Conservation (phyloP, 2,329 filamentous ascomycete genomes). For the Nigrograna mackinnonii region DNA sequence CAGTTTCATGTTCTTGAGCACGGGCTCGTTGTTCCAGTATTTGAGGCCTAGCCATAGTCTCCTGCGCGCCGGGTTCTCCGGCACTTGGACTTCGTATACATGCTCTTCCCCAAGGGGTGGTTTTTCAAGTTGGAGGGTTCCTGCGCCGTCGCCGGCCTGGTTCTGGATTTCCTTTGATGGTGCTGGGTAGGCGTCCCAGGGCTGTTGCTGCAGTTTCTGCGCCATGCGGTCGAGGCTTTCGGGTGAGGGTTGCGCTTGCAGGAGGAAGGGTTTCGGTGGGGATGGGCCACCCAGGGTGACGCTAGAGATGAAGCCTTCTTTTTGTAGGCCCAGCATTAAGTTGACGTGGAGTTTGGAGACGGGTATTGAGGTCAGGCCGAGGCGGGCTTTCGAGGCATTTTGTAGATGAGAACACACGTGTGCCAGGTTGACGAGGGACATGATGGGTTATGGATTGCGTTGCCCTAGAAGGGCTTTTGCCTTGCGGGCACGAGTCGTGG, state of each 20-base stretch:
- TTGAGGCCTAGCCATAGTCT: conserved; percentile 89
- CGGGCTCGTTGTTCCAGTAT: conserved; percentile 83
- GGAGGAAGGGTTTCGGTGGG: conserved; percentile 46
- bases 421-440: conserved; percentile 76
- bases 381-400: conserved; percentile 82
- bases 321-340: conserved; percentile 76
- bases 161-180: too few species aligned
- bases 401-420: conserved; percentile 89
- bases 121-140: not conserved
- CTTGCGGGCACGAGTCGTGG: too few species aligned
- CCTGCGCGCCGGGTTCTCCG: conserved; percentile 69
- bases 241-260: conserved; percentile 32
- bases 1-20: conserved; percentile 68
- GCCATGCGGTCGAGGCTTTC: conserved; percentile 32
- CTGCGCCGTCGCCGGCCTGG: too few species aligned
- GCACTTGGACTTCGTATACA: conserved; percentile 30
- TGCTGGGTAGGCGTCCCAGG: conserved; percentile 36
- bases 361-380: conserved; percentile 82
- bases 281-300: conserved; percentile 73
- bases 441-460: too few species aligned
- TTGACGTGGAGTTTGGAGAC: conserved; percentile 80
- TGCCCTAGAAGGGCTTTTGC: conserved; percentile 39
- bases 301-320: conserved; percentile 78
- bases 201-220: conserved; percentile 44
- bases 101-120: conserved; percentile 20